These are phyloP conservation scores for Dothistroma septosporum DNA, from an alignment of 2,329 filamentous ascomycete genomes.

Conservation along the genomic window DNA sequence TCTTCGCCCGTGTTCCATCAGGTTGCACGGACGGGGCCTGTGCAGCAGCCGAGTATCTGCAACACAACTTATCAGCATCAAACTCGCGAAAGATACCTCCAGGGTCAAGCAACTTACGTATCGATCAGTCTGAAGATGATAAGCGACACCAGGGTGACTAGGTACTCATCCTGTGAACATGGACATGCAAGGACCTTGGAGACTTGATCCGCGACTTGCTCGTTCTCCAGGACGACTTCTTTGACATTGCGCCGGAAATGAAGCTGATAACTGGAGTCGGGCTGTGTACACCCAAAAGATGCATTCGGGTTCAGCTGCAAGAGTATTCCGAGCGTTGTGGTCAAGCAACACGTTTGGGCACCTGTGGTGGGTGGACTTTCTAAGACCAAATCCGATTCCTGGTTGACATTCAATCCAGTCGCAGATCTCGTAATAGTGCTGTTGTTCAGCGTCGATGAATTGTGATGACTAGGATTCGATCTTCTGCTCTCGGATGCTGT, in stretches of 20 bases:
- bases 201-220: not conserved
- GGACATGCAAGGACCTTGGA: not conserved
- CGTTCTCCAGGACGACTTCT: not conserved
- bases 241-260: not conserved
- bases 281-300: not conserved
- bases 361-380: not conserved
- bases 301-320: not conserved
- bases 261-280: not conserved
- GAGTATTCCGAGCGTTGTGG: not conserved
- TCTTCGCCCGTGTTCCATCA: not conserved
- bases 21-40: not conserved
- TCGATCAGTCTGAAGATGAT: not conserved
- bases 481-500: not conserved
- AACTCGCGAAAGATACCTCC: not conserved
- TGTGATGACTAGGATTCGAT: not conserved
- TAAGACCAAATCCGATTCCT: not conserved
- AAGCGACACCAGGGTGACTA: not conserved
- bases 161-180: not conserved
- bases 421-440: not conserved
- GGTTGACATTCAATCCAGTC: not conserved
- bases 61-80: not conserved
- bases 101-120: not conserved
- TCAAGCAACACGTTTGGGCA: not conserved
- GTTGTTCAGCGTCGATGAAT: not conserved
- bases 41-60: not conserved